Conservation (phyloP, 306 rosid genomes). For the Malus sieversii region DNA sequence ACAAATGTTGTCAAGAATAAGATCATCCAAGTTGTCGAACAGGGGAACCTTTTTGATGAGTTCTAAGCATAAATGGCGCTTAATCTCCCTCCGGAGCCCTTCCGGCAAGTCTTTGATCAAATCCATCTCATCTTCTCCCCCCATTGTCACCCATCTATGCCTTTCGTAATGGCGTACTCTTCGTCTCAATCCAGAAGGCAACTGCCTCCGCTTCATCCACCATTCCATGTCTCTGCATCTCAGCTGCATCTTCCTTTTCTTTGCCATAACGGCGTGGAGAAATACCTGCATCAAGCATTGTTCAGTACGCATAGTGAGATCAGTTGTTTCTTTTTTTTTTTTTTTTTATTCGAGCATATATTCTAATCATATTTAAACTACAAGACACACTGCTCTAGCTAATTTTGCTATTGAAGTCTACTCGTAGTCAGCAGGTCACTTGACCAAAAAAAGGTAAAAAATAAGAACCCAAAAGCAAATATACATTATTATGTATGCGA, state of each 20-base stretch:
- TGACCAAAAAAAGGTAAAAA: not conserved
- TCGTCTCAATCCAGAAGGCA: slow-evolving; percentile 67
- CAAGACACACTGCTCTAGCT: not conserved
- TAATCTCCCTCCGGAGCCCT: slow-evolving; percentile 94
- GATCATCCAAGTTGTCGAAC: slow-evolving; percentile 83
- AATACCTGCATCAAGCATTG: slow-evolving; percentile 45
- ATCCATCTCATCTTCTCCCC: slow-evolving; percentile 95
- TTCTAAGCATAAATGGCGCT: slow-evolving; percentile 78
- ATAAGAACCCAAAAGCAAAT: not conserved
- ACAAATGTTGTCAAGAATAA: slow-evolving; percentile 94
- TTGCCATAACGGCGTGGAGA: slow-evolving; percentile 93
- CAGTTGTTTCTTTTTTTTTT: not conserved
- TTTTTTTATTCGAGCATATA: not conserved
- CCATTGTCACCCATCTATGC: slow-evolving; percentile 83
- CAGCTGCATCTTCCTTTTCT: slow-evolving; percentile 91
- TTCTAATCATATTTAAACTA: not conserved
- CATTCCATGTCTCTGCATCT: slow-evolving; percentile 96
- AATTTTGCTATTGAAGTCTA: not conserved
- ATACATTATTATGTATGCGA: not conserved
- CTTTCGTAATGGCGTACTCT: slow-evolving; percentile 92
- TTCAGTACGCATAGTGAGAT: slow-evolving; percentile 7
- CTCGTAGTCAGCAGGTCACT: not conserved
- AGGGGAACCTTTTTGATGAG: slow-evolving; percentile 91
- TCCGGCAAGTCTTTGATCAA: slow-evolving; percentile 86
- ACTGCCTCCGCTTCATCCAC: slow-evolving; percentile 98